Evolutionary conservation across 2,329 filamentous ascomycete species (phyloP), one percentile per base, ranked within the genome.

Genomic region (Colletotrichum musicola): DNA sequence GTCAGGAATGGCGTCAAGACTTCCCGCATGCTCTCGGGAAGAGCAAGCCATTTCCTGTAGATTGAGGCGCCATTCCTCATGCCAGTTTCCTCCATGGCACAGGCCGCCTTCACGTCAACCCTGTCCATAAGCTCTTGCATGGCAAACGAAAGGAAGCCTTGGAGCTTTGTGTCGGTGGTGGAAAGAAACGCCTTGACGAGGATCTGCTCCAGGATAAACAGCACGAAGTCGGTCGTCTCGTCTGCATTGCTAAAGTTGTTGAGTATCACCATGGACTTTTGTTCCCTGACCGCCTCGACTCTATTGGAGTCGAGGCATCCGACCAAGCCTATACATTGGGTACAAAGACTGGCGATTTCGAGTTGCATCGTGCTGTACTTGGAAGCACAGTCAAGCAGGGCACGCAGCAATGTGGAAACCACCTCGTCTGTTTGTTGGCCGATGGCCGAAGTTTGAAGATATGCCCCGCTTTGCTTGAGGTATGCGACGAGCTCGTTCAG

Each of bases 281-380:
- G 92, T 73, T 93, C 91, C 65, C 93, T 88, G 12, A 92, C 87
- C 0, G 89, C 89, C 75, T 99, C 96, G 1, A 98, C 89, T 68
- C 93, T 90, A 75, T 97, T 97, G 1, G 95, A 92, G 78, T 99
- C 97, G 22, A 99, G 82, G 72, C 95, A 97, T 6, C 97, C 96
- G 61, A 99, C 90, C 20, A 97, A 85, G 0, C 97, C 97, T 46
- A 99, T 85, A 72, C 93, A 96, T 75, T 92, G 89, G 14, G 94
- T 92, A 70, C 93, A 94, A 3, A 97, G 83, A 18, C 88, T 84
- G 58, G 90, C 86, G 62, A 98, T 92, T 13, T 89, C 88, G 7
- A 84, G 78, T 49, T 92, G 87, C 13, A 86, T 84, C 58, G 89
- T 87, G 71, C 91, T 93, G 79, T 96, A 96, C 71, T 92, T 94